A percentile compares a stretch with the other conserved stretches of the same genome.
Evolutionary conservation across 192 early-diverging fungal genomes (phyloP).

Genomic region (Diversispora epigaea): DNA sequence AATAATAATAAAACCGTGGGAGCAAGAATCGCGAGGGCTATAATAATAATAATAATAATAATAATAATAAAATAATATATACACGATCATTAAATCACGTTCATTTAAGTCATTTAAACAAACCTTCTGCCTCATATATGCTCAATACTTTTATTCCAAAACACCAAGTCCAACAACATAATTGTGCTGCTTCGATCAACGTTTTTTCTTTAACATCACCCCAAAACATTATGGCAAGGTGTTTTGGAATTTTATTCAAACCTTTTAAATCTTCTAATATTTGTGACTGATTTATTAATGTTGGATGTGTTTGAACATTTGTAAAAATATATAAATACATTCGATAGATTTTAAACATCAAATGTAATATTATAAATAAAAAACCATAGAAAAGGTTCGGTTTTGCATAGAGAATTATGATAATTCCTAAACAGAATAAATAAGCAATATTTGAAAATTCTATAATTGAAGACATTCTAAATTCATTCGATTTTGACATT

Average conservation of each 20-base stretch:
- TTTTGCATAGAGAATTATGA: background rate
- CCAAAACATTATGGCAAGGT: slow-evolving; percentile 29
- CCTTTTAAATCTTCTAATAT: slow-evolving; percentile 3
- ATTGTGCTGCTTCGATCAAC: slow-evolving; percentile 5
- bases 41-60: no score
- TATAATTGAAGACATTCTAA: no score
- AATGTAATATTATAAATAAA: slow-evolving; percentile 5
- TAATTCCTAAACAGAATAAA: background rate
- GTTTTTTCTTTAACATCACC: background rate
- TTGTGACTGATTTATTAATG: background rate
- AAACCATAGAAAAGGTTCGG: background rate
- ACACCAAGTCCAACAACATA: slow-evolving; percentile 29
- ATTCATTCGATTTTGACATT: no score
- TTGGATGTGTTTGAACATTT: background rate
- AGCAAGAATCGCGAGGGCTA: no score
- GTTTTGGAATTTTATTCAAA: slow-evolving; percentile 30
- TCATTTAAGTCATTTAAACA: background rate
- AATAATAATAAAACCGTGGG: background rate
- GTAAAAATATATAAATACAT: background rate
- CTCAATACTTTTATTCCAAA: slow-evolving; percentile 27
- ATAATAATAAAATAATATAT: background rate
- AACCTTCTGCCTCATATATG: slow-evolving; percentile 27
- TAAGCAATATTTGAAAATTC: no score
- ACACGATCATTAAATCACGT: background rate
- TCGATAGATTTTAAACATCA: background rate